Base-by-base conservation (phyloP, 495 filamentous ascomycete genomes). In the Pyrenula massariospora region DNA sequence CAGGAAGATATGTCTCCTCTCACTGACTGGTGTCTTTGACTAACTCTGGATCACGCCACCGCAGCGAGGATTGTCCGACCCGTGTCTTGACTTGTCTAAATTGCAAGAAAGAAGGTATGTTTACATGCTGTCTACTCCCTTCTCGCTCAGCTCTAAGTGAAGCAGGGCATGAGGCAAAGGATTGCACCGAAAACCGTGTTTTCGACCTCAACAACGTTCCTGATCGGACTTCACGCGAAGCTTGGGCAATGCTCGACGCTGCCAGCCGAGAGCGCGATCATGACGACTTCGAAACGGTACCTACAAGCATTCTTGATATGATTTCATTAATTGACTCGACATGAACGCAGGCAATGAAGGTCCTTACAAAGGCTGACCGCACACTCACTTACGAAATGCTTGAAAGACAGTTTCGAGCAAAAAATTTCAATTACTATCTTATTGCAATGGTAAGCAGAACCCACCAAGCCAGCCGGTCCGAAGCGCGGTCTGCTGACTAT, bases 341-440 rank as follows among this genome's bases (percentile, higher is more conserved):
- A 20, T 22, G 22, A 25, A 15, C 25, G 1, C 54, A 84, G 80
- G 77, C 73, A 11, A 62, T 93, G 47, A 74, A 84, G 59, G 69
- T 83, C 25, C 96, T 95, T 60, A 72, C 85, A 60, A 94, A 93
- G 68, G 79, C 86, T 2, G 70, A 74, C 22, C 85, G 86, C 0
- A 72, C 78, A 1, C 77, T 78, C 1, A 88, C 80, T 0, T 90
- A 88, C 59, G 63, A 64, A 2, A 77, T 89, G 12, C 79, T 98
- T 1, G 92, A 96, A 71, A 68, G 72, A 22, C 80, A 82, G 1
- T 85, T 98, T 70, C 86, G 88, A 12, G 59, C 62, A 0, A 77
- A 88, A 21, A 66, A 75, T 0, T 73, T 89, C 58, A 73, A 73
- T 2, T 63, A 89, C 24, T 85, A 84, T 66, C 70, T 96, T 31